Percentiles rank a stretch among this genome's conserved stretches.
Evolutionary conservation across 228 moss, liverwort and hornwort genomes (phyloP).

Genomic region (Sphagnum magellanicum): DNA sequence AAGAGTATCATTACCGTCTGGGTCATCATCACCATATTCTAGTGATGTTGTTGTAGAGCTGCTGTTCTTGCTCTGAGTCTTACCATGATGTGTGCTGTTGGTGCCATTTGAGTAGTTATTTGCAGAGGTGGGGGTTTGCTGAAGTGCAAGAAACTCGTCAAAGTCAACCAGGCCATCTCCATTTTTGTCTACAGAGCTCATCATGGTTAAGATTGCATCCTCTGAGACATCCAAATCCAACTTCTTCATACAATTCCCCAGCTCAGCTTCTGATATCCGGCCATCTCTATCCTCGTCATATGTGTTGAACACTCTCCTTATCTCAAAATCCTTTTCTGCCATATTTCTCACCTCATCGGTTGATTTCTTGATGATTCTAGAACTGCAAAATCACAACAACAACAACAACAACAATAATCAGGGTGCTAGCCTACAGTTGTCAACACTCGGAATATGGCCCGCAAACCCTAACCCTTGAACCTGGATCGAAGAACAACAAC

Average conservation of each 20-base stretch:
- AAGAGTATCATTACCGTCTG: slow-evolving; percentile 13
- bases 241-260: slow-evolving; percentile 8
- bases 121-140: background rate
- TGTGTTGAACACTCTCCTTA: slow-evolving; percentile 12
- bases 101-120: too few relatives aligned
- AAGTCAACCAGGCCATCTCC: slow-evolving; percentile 10
- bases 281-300: slow-evolving; percentile 8
- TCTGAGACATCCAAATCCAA: slow-evolving; percentile 6
- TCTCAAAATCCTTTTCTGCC: background rate
- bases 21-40: background rate
- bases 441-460: too few relatives aligned
- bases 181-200: slow-evolving; percentile 3
- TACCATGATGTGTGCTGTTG: too few relatives aligned
- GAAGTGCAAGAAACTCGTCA: slow-evolving; percentile 8
- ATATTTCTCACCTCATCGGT: too few relatives aligned
- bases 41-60: background rate
- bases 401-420: too few relatives aligned
- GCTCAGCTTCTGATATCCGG: slow-evolving; percentile 3
- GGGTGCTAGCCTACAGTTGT: too few relatives aligned
- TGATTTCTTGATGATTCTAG: too few relatives aligned
- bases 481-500: too few relatives aligned
- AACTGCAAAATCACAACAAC: too few relatives aligned
- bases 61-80: background rate
- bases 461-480: too few relatives aligned
- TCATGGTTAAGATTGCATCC: slow-evolving; percentile 6